A percentile compares a stretch with the other conserved stretches of the same genome.
Conservation (phyloP, 2,329 filamentous ascomycete genomes). For the Cladosporium sp. region DNA sequence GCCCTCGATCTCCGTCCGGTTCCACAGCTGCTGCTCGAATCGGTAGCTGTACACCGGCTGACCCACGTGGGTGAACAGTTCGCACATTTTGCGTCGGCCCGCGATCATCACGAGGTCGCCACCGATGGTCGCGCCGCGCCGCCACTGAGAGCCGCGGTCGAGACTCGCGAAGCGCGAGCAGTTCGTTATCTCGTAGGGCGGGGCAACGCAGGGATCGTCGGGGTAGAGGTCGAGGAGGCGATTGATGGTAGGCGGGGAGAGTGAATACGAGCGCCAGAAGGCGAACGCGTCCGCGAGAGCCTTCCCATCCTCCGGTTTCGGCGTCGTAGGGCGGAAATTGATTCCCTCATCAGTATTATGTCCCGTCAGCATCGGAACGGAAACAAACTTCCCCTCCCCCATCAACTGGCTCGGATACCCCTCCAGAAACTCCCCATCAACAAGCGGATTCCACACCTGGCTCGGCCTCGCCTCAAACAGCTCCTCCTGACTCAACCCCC, state of each 20-base stretch:
- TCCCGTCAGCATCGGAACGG: conserved; percentile 43
- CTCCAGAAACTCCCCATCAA: conserved; percentile 45
- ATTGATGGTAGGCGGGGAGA: conserved; percentile 41
- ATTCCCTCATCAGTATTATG: conserved; percentile 47
- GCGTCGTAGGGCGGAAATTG: conserved; percentile 31
- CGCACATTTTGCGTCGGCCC: conserved; percentile 40
- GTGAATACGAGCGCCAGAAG: conserved; percentile 41
- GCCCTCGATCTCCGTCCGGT: conserved; percentile 35
- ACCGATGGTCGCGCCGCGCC: conserved; percentile 42
- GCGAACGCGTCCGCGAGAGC: conserved; percentile 32
- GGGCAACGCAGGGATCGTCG: conserved; percentile 43
- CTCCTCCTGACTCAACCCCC: conserved; percentile 27
- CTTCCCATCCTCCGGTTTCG: conserved; percentile 39
- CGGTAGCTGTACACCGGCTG: conserved; percentile 42
- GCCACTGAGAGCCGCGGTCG: conserved; percentile 38
- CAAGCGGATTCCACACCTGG: conserved; percentile 31
- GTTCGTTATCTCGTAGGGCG: conserved; percentile 31
- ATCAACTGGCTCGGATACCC: conserved; percentile 44
- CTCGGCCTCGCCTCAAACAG: conserved; percentile 31
- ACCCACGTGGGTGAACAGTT: conserved; percentile 31
- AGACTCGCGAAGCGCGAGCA: conserved; percentile 21
- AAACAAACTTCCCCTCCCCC: conserved; percentile 36
- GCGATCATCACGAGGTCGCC: conserved; percentile 46
- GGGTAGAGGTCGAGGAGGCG: conserved; percentile 44
- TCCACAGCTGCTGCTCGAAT: conserved; percentile 44